phyloP scores from a whole-genome alignment of 2,329 filamentous ascomycete genomes.

The Zalaria obscura region DNA sequence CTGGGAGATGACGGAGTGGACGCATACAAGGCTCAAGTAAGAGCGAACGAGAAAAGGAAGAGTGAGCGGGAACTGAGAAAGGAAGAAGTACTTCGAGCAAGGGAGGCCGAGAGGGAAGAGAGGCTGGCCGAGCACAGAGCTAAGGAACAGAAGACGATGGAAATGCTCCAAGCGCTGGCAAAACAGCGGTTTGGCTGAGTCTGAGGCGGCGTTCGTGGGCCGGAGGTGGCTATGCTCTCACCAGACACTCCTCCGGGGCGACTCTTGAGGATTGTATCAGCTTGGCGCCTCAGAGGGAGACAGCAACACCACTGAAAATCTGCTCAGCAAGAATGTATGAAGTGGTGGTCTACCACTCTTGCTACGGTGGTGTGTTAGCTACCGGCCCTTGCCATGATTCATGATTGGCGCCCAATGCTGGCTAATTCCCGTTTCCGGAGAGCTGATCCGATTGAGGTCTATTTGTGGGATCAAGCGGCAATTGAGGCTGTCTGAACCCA shows the following conservation, averaged over 20 bases:
- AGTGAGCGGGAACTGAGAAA: slow-evolving; percentile 69
- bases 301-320: no score
- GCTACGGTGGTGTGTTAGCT: no score
- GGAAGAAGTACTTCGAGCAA: slow-evolving; percentile 66
- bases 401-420: no score
- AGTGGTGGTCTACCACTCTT: no score
- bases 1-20: slow-evolving; percentile 61
- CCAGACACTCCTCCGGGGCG: no score
- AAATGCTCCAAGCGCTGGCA: slow-evolving; percentile 65
- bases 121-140: slow-evolving; percentile 52
- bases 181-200: slow-evolving; percentile 58
- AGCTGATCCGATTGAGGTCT: neutral
- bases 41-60: slow-evolving; percentile 56
- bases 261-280: no score
- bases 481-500: neutral
- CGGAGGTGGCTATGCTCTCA: no score
- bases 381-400: no score
- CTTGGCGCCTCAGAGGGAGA: no score
- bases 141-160: slow-evolving; percentile 75
- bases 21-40: slow-evolving; percentile 50
- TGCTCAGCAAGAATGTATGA: no score
- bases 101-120: slow-evolving; percentile 68
- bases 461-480: neutral
- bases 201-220: no score
- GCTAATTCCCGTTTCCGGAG: no score